Percentiles rank a stretch among this genome's conserved stretches.
phyloP scores from a whole-genome alignment of 805 yeast species.

The Yarrowia keelungensis region DNA sequence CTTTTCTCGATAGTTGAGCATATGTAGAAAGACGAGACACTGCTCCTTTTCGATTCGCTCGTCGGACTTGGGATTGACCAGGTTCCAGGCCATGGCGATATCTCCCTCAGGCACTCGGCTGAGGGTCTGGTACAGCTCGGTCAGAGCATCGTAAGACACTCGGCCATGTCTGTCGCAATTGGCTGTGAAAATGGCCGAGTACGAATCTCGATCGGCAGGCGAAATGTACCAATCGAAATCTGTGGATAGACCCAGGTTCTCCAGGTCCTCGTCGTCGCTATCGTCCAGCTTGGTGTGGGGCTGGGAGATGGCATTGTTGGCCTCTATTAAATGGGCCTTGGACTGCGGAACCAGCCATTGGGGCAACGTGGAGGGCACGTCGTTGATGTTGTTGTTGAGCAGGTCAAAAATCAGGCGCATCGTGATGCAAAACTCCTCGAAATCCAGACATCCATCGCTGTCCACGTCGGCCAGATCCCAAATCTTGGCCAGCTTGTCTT shows the following conservation, averaged over 20 bases:
- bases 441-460: constrained; percentile 87
- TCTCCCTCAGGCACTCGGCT: constrained; percentile 81
- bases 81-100: constrained; percentile 89
- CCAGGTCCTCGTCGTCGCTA: constrained; percentile 59
- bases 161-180: constrained; percentile 82
- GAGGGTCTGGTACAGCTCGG: constrained; percentile 71
- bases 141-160: constrained; percentile 73
- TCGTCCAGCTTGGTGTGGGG: constrained; percentile 39
- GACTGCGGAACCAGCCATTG: constrained; percentile 92
- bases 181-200: constrained; percentile 77
- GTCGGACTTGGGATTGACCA: constrained; percentile 87
- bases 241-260: constrained; percentile 66
- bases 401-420: constrained; percentile 93
- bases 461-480: constrained; percentile 93
- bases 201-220: constrained; percentile 79
- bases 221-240: constrained; percentile 97
- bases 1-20: constrained; percentile 85
- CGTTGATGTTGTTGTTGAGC: constrained; percentile 71
- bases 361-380: constrained; percentile 78
- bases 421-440: constrained; percentile 97
- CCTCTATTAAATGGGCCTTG: constrained; percentile 83
- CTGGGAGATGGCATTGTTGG: constrained; percentile 65
- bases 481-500: constrained; percentile 75
- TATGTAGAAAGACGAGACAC: constrained; percentile 85
- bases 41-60: constrained; percentile 95